These are phyloP conservation scores for Acer campestre DNA, from an alignment of 345 rosid genomes.

Conservation along the genomic window DNA sequence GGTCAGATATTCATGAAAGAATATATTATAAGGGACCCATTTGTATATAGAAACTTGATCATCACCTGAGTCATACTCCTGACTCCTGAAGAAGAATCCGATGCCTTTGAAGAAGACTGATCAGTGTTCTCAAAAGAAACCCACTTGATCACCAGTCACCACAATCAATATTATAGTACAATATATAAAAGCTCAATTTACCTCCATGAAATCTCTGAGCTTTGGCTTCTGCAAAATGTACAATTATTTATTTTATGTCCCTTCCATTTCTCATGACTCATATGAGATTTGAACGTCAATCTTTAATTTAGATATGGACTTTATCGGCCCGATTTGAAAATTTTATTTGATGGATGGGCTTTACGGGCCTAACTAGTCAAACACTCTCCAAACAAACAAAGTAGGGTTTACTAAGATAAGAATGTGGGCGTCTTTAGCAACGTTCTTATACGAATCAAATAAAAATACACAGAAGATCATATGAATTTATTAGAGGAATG, in stretches of 20 bases:
- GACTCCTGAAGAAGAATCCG: slow-evolving; percentile 7
- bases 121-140: slow-evolving; percentile 6
- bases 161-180: background rate
- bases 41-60: background rate
- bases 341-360: no score
- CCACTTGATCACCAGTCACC: background rate
- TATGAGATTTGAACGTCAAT: no score
- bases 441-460: no score
- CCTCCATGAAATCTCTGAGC: background rate
- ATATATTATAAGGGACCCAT: background rate
- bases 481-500: no score
- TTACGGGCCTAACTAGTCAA: no score
- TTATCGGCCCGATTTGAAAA: no score
- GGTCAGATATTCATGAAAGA: background rate
- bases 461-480: no score
- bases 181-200: background rate
- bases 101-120: background rate
- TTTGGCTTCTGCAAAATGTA: background rate
- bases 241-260: background rate
- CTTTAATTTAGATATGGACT: no score
- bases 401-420: no score
- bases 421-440: no score
- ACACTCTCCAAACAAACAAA: no score
- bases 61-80: background rate
- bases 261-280: background rate